Conservation (phyloP, 176 grass and related monocot species). For the Zea luxurians region DNA sequence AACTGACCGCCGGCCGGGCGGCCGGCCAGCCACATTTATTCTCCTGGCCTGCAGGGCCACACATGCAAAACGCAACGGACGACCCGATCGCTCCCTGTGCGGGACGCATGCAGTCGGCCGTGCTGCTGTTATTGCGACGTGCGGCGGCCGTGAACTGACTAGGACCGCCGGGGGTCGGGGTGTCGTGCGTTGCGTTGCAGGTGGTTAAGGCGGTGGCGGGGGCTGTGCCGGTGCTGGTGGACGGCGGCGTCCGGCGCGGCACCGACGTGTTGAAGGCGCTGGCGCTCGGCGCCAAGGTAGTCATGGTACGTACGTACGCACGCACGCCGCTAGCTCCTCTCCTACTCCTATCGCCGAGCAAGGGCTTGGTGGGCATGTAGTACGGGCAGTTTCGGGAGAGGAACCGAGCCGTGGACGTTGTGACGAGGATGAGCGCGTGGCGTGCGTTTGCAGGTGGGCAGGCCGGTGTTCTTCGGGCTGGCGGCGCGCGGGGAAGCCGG, state of each 20-base stretch:
- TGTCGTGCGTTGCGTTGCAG: constrained; percentile 32
- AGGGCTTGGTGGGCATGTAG: not conserved
- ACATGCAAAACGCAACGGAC: not conserved
- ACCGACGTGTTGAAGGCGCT: constrained; percentile 87
- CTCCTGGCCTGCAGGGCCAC: not conserved
- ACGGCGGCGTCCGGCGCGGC: constrained; percentile 35
- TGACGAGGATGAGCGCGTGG: not conserved
- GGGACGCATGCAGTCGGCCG: too few species aligned
- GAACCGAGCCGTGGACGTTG: not conserved
- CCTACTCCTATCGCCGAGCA: too few species aligned
- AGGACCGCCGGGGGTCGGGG: not conserved
- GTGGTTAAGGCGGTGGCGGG: constrained; percentile 75
- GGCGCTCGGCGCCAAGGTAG: constrained; percentile 70
- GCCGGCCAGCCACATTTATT: not conserved
- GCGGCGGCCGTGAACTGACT: not conserved
- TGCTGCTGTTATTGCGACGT: not conserved
- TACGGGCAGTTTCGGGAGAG: not conserved
- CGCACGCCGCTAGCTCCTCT: too few species aligned
- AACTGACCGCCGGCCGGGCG: not conserved
- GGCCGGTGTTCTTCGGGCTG: constrained; percentile 70
- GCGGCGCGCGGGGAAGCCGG: constrained; percentile 72
- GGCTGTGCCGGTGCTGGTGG: constrained; percentile 13
- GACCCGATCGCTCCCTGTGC: not conserved
- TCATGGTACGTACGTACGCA: constrained; percentile 46
- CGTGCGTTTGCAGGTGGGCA: constrained; percentile 50